These are phyloP conservation scores for Oryza meridionalis DNA, from an alignment of 176 grass and related monocot species.

Conservation along the genomic window DNA sequence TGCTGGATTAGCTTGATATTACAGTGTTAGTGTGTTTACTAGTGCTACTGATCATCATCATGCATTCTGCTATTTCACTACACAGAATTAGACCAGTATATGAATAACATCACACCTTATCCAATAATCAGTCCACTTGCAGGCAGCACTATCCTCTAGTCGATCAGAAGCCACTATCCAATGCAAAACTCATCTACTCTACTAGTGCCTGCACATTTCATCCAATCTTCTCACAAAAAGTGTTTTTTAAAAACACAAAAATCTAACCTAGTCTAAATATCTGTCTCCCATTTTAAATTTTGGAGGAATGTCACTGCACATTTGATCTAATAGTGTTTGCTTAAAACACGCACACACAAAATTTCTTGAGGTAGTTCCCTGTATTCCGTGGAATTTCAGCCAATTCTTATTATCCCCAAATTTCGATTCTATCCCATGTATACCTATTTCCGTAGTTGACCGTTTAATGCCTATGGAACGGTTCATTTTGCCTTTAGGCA, in stretches of 20 bases:
- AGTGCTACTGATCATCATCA: not conserved
- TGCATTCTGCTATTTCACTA: not conserved
- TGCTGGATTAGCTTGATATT: not conserved
- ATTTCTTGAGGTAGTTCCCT: too few relatives aligned
- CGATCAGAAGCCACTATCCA: not conserved
- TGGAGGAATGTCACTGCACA: not conserved
- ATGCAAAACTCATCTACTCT: not conserved
- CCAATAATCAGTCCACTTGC: not conserved
- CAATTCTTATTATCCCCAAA: too few relatives aligned
- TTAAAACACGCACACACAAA: not conserved
- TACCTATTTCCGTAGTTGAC: too few relatives aligned
- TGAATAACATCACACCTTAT: not conserved
- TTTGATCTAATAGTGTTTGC: not conserved
- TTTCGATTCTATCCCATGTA: too few relatives aligned
- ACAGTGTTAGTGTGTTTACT: not conserved
- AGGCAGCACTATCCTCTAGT: not conserved
- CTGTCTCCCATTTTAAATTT: not conserved
- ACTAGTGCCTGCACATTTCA: slow-evolving; percentile 1
- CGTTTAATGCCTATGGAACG: too few relatives aligned
- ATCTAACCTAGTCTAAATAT: not conserved
- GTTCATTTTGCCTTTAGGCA: too few relatives aligned
- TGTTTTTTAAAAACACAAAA: not conserved
- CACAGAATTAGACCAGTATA: not conserved
- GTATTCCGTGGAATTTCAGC: too few relatives aligned
- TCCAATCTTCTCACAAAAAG: not conserved